Base-by-base conservation (phyloP, 768 basidiomycete genomes). In the Suillus tomentosus region DNA sequence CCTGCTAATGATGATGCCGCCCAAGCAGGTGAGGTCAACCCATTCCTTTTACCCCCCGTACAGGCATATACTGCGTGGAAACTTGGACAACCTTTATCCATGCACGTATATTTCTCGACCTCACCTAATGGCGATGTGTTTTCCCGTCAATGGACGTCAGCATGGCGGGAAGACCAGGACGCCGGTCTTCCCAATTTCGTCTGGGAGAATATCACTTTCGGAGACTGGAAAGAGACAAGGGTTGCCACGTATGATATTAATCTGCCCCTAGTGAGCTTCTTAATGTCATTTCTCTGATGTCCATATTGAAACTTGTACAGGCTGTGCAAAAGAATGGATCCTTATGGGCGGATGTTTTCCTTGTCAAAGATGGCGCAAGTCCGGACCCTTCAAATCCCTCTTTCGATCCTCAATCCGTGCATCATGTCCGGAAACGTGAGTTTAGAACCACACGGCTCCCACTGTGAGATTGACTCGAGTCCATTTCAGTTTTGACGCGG, bases 331-430 rank as follows among this genome's bases (percentile, higher is more conserved):
- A 80, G 63, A 96, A 96, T 72, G 91, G 85, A 13, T 86, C 91
- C 2, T 75, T 95, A 56, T 96, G 91, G 90, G 90, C 90, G 17
- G 92, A 96, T 69, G 81, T 95, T 6, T 91, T 90, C 73, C 75
- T 96, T 9, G 82, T 87, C 0, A 87, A 84, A 66, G 82, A 90
- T 51, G 86, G 85, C 0, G 82, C 84, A 11, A 86, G 81, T 67
- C 90, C 89, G 0, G 81, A 94, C 68, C 91, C 90, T 10, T 76
- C 80, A 13, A 80, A 82, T 61, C 68, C 80, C 27, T 71, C 31
- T 66, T 95, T 87, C 72, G 78, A 85, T 62, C 79, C 82, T 7
- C 72, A 77, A 13, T 79, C 85, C 59, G 82, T 95, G 6, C 87
- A 92, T 66, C 87, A 92, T 71, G 75, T 88, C 63, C 83, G 91